phyloP scores from a whole-genome alignment of 805 yeast species.

The Ogataea ganodermae region DNA sequence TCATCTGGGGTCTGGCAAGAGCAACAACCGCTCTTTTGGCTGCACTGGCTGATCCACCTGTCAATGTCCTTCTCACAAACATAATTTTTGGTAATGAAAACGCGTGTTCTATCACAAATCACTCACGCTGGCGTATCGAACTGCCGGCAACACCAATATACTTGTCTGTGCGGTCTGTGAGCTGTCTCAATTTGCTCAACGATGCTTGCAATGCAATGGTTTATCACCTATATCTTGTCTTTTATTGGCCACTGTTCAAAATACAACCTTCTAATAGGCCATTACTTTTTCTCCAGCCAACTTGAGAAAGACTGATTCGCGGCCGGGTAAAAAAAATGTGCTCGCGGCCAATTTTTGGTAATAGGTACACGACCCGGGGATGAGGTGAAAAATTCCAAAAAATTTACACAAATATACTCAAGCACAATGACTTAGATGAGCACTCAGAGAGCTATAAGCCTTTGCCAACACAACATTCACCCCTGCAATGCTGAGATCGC shows the following conservation, averaged over 20 bases:
- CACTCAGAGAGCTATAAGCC: too few relatives aligned
- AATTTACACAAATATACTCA: too few relatives aligned
- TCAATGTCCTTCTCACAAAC: neutral
- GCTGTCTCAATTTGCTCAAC: neutral
- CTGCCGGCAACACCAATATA: neutral
- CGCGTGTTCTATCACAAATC: neutral
- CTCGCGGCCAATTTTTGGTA: neutral
- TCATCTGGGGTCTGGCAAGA: neutral
- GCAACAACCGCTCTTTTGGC: neutral
- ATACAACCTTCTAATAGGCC: conserved; percentile 5
- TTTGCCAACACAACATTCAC: neutral
- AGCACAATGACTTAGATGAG: too few relatives aligned
- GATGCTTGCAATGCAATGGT: neutral
- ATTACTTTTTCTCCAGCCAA: neutral
- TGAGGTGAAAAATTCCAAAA: neutral
- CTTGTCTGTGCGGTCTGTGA: neutral
- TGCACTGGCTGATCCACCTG: neutral
- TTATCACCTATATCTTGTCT: neutral
- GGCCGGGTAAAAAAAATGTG: conserved; percentile 6
- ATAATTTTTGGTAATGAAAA: neutral
- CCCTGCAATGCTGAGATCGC: conserved; percentile 4
- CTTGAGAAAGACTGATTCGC: neutral
- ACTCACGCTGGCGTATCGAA: neutral
- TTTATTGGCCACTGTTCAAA: conserved; percentile 4
- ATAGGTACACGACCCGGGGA: neutral